Percentiles rank a stretch among this genome's conserved stretches.
phyloP scores from a whole-genome alignment of 331 rosid species.

The Phaseolus coccineus region DNA sequence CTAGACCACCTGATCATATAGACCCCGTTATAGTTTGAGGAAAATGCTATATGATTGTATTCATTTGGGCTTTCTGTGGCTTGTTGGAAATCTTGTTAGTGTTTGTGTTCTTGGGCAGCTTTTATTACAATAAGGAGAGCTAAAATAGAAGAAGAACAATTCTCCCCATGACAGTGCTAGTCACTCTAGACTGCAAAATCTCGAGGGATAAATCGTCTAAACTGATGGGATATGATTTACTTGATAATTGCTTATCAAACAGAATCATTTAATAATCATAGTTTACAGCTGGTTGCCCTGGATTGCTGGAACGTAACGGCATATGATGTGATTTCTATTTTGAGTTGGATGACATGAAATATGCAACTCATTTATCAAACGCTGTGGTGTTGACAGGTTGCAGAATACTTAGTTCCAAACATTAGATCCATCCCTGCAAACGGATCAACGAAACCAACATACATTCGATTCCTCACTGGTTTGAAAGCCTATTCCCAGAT shows the following conservation, averaged over 20 bases:
- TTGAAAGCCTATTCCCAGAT: conserved; percentile 92
- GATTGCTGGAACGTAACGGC: background rate
- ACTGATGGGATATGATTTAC: background rate
- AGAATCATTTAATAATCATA: background rate
- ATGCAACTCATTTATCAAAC: background rate
- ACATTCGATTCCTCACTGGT: conserved; percentile 92
- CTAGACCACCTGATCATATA: background rate
- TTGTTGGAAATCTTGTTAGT: too few species aligned
- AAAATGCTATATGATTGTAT: background rate
- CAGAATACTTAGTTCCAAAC: conserved; percentile 84
- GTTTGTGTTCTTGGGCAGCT: too few species aligned
- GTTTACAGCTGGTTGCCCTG: background rate
- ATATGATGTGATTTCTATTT: conserved; percentile 18
- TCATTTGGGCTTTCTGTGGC: background rate
- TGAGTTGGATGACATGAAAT: background rate
- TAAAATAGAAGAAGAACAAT: background rate
- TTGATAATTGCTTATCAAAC: background rate
- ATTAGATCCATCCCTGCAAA: conserved; percentile 71
- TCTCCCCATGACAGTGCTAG: background rate
- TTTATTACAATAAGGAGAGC: too few species aligned
- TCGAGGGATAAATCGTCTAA: background rate
- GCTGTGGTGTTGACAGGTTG: conserved; percentile 64
- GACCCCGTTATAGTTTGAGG: background rate
- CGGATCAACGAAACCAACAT: conserved; percentile 80
- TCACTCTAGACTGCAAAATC: background rate